Conservation (phyloP, 345 rosid species). For the Pistacia atlantica region DNA sequence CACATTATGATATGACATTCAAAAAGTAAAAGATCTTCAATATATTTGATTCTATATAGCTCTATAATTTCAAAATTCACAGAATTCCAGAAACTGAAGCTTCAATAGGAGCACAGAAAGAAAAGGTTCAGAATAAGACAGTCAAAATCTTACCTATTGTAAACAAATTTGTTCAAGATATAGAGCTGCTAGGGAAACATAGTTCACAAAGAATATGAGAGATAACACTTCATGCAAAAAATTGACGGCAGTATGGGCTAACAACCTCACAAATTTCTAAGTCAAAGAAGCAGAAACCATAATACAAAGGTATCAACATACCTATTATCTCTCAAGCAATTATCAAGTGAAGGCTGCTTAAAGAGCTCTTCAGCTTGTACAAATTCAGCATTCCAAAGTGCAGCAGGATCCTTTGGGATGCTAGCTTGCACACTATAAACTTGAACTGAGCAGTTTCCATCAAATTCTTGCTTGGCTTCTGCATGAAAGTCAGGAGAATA, state of each 20-base stretch:
- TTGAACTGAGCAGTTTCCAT: constrained; percentile 62
- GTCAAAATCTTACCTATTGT: not conserved
- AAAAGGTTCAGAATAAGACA: not conserved
- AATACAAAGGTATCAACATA: constrained; percentile 24
- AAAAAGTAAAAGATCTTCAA: not conserved
- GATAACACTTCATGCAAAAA: not conserved
- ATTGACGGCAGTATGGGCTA: not conserved
- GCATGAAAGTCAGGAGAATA: constrained; percentile 31
- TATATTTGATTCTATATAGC: not conserved
- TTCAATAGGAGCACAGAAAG: not conserved
- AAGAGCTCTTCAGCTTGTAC: constrained; percentile 89
- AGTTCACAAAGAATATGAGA: not conserved
- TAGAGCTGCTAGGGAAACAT: not conserved
- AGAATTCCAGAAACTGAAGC: not conserved
- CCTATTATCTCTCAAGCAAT: constrained; percentile 96
- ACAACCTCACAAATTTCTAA: constrained; percentile 7
- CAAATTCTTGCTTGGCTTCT: constrained; percentile 81
- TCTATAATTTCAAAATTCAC: not conserved
- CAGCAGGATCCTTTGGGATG: constrained; percentile 81
- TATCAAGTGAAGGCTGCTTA: constrained; percentile 55
- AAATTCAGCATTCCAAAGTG: constrained; percentile 84
- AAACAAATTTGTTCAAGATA: not conserved
- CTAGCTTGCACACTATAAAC: constrained; percentile 86
- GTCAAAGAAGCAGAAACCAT: constrained; percentile 1
- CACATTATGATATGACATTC: not conserved